phyloP scores from a whole-genome alignment of 768 basidiomycete genomes.

The Mycena polygramma region DNA sequence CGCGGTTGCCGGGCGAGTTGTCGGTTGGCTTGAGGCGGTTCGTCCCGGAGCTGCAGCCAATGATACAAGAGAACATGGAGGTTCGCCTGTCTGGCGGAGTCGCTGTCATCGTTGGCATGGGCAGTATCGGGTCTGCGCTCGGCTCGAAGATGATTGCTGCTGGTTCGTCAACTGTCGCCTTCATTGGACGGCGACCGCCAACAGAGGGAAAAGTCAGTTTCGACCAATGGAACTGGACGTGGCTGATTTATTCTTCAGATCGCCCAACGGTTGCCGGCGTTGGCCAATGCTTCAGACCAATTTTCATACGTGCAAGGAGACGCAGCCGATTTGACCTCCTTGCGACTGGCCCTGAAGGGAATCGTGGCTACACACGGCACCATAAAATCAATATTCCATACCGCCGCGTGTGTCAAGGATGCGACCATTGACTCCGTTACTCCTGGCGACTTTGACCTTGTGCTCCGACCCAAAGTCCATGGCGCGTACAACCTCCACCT shows the following conservation, averaged over 20 bases:
- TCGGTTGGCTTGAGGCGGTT: slow-evolving; percentile 36
- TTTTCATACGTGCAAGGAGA: slow-evolving; percentile 47
- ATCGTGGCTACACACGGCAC: slow-evolving; percentile 39
- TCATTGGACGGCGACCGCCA: slow-evolving; percentile 40
- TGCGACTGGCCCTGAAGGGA: slow-evolving; percentile 40
- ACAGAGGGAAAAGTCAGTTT: slow-evolving; percentile 39
- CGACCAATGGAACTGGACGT: background rate
- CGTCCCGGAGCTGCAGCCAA: slow-evolving; percentile 41
- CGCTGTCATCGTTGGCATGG: slow-evolving; percentile 50
- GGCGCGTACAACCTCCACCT: slow-evolving; percentile 51
- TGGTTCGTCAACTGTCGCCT: slow-evolving; percentile 40
- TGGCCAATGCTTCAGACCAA: slow-evolving; percentile 10
- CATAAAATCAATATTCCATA: slow-evolving; percentile 48
- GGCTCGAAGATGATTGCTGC: slow-evolving; percentile 42
- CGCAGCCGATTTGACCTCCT: slow-evolving; percentile 38
- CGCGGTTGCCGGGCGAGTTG: background rate
- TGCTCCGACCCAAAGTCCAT: slow-evolving; percentile 45
- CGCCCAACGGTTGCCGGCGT: slow-evolving; percentile 25
- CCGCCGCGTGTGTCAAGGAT: slow-evolving; percentile 45
- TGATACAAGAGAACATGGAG: slow-evolving; percentile 18
- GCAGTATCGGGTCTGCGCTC: slow-evolving; percentile 46
- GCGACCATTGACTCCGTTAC: slow-evolving; percentile 42
- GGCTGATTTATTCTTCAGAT: slow-evolving; percentile 34
- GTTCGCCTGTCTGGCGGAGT: slow-evolving; percentile 40
- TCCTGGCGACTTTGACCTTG: slow-evolving; percentile 40